These are phyloP conservation scores for Fusarium sp. DNA, from an alignment of 2,329 filamentous ascomycete genomes.

Conservation along the genomic window DNA sequence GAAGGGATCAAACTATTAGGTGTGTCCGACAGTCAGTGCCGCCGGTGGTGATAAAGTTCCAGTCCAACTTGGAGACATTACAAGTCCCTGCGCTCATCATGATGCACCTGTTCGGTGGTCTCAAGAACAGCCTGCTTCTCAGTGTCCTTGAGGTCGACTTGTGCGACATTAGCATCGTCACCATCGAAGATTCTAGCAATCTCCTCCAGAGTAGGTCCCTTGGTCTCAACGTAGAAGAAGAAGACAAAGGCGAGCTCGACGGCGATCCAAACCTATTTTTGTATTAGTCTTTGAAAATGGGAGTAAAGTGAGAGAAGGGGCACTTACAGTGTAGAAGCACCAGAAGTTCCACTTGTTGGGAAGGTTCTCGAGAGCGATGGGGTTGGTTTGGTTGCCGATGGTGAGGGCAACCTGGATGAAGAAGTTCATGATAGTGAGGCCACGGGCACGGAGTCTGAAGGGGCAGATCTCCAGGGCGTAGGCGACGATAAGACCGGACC, in stretches of 20 bases:
- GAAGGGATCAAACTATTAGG: not conserved
- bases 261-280: conserved; percentile 10
- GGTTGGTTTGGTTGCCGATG: conserved; percentile 71
- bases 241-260: conserved; percentile 68
- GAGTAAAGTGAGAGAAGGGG: fast-evolving
- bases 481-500: conserved; percentile 65
- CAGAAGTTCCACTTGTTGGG: conserved; percentile 71
- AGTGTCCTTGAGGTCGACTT: not conserved
- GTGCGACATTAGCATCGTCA: conserved; percentile 54
- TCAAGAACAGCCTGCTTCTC: conserved; percentile 17
- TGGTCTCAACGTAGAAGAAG: conserved; percentile 75
- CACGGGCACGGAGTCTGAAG: conserved; percentile 65
- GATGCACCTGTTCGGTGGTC: not conserved
- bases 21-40: not conserved
- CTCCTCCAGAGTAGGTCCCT: conserved; percentile 72
- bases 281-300: not conserved
- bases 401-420: conserved; percentile 69
- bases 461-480: conserved; percentile 69
- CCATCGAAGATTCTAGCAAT: conserved; percentile 74
- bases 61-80: not conserved
- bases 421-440: conserved; percentile 72
- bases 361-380: conserved; percentile 68
- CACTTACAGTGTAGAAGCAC: conserved; percentile 66
- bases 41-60: not conserved
- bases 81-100: conserved; percentile 1